A percentile compares a stretch with the other conserved stretches of the same genome.
Conservation (phyloP, 163 green algal species). For the Chlamydomonas reinhardtii region DNA sequence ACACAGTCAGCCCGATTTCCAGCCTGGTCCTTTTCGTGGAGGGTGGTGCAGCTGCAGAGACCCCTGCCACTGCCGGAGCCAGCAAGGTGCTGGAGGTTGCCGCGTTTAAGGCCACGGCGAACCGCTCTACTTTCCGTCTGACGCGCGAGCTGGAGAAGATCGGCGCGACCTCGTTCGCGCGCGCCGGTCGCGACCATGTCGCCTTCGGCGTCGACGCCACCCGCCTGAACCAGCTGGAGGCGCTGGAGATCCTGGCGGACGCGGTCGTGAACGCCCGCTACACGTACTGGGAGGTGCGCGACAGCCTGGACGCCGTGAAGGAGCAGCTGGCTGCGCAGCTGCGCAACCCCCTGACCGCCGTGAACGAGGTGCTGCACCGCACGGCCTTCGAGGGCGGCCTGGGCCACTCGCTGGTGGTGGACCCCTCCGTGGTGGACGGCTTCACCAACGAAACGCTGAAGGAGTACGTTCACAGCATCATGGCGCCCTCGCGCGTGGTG, state of each 20-base stretch:
- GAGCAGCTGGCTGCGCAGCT: slow-evolving; percentile 45
- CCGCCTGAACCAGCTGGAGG: slow-evolving; percentile 81
- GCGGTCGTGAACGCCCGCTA: slow-evolving; percentile 91
- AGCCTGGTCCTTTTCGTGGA: slow-evolving; percentile 90
- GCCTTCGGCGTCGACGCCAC: slow-evolving; percentile 86
- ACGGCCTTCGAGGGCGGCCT: slow-evolving; percentile 85
- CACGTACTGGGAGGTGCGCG: slow-evolving; percentile 80
- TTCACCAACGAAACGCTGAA: slow-evolving; percentile 76
- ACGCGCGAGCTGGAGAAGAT: slow-evolving; percentile 92
- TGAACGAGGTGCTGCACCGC: slow-evolving; percentile 69
- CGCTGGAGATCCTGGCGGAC: slow-evolving; percentile 94
- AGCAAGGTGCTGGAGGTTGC: slow-evolving; percentile 93
- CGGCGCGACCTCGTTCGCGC: slow-evolving; percentile 84
- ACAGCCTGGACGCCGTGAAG: slow-evolving; percentile 61
- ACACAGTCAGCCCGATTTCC: slow-evolving; percentile 75
- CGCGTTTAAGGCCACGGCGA: slow-evolving; percentile 91
- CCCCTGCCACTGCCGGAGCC: slow-evolving; percentile 67
- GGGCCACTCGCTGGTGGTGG: slow-evolving; percentile 74
- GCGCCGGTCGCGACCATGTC: slow-evolving; percentile 89
- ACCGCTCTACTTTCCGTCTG: slow-evolving; percentile 90
- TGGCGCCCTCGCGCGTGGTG: slow-evolving; percentile 81
- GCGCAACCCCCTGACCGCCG: slow-evolving; percentile 27
- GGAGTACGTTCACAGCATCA: slow-evolving; percentile 81
- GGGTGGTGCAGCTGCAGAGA: slow-evolving; percentile 89
- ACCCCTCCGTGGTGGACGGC: slow-evolving; percentile 58